Evolutionary conservation across 106 monocot species (phyloP).

Genomic region (Triglochin maritima): DNA sequence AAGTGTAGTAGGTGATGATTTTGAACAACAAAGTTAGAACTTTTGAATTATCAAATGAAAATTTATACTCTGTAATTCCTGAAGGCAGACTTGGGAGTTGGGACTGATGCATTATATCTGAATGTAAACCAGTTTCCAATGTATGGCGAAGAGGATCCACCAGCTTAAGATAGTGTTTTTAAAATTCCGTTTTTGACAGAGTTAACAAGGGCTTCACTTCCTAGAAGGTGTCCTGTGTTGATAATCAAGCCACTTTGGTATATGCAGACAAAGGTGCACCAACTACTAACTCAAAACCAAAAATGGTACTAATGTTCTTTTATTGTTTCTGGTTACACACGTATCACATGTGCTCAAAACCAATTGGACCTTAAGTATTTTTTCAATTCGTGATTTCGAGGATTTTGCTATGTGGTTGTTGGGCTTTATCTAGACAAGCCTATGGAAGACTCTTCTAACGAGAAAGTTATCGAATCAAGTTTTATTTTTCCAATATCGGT

Average conservation of each 20-base stretch:
- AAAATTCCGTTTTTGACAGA: conserved; percentile 93
- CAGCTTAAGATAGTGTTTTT: conserved; percentile 43
- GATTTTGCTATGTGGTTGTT: conserved; percentile 56
- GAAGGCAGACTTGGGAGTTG: conserved; percentile 14
- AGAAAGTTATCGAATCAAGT: conserved; percentile 55
- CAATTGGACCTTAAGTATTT: conserved; percentile 13
- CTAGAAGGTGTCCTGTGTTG: conserved; percentile 42
- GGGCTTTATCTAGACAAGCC: conserved; percentile 24
- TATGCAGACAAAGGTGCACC: conserved; percentile 15
- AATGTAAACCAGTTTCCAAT: conserved; percentile 11
- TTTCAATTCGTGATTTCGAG: conserved; percentile 61
- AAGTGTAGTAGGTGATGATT: conserved; percentile 1
- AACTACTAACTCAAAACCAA: conserved; percentile 8
- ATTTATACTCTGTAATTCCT: conserved; percentile 23
- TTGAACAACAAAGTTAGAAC: not conserved
- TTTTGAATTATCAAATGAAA: conserved; percentile 14
- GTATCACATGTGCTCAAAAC: conserved; percentile 18
- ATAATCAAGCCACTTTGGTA: conserved; percentile 18
- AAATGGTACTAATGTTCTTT: conserved; percentile 17
- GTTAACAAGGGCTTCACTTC: conserved; percentile 73
- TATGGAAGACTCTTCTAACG: conserved; percentile 20
- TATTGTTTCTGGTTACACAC: conserved; percentile 9
- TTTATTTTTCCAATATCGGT: conserved; percentile 48
- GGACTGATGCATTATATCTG: conserved; percentile 3
- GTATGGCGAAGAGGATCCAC: conserved; percentile 24